These are phyloP conservation scores for Carex kokanica DNA, from an alignment of 176 grass and related monocot species.

Conservation along the genomic window DNA sequence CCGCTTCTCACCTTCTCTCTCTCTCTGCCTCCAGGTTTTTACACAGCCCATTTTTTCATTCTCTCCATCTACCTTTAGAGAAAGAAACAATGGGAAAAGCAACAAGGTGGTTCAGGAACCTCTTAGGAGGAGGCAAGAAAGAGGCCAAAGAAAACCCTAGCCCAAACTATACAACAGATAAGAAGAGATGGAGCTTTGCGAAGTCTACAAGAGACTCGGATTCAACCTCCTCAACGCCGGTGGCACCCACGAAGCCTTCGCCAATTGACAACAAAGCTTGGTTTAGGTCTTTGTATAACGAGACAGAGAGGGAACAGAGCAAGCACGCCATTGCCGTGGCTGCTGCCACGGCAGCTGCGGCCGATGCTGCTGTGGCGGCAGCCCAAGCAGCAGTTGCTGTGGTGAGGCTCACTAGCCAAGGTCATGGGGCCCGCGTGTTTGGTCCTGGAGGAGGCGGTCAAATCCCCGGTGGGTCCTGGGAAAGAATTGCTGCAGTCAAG, in stretches of 20 bases:
- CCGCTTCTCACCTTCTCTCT: neutral
- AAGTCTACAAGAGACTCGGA: conserved; percentile 52
- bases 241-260: neutral
- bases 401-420: conserved; percentile 73
- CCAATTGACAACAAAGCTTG: conserved; percentile 48
- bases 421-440: conserved; percentile 2
- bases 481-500: conserved; percentile 48
- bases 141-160: conserved; percentile 39
- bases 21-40: neutral
- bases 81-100: conserved; percentile 67
- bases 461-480: neutral
- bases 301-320: conserved; percentile 75
- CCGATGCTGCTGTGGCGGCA: conserved; percentile 72
- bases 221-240: neutral
- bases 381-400: conserved; percentile 82
- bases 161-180: conserved; percentile 31
- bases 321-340: conserved; percentile 90
- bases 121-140: conserved; percentile 60
- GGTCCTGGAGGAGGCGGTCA: neutral
- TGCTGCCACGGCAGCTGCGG: conserved; percentile 59
- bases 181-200: conserved; percentile 84
- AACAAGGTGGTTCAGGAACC: conserved; percentile 57
- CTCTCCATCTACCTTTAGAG: conserved; percentile 5
- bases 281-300: conserved; percentile 65
- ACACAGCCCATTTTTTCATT: neutral